Evolutionary conservation across 2,329 filamentous ascomycete genomes (phyloP).

Genomic region (Trichophaea hybrida): DNA sequence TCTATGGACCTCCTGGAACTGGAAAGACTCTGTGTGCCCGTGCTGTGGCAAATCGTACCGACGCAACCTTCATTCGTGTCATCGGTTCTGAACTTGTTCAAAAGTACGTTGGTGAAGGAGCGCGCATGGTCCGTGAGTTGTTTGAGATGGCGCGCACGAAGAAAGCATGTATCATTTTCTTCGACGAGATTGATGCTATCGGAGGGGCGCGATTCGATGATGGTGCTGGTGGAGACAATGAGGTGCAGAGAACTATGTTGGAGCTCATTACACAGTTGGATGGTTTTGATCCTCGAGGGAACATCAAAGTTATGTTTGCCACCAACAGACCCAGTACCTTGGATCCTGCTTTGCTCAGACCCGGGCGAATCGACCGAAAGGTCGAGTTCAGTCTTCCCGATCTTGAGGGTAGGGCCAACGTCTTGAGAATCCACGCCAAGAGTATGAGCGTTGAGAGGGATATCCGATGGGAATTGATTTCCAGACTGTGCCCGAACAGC

Average conservation of each 20-base stretch:
- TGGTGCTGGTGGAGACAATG: slow-evolving; percentile 90
- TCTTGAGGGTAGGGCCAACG: slow-evolving; percentile 92
- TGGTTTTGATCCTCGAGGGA: slow-evolving; percentile 88
- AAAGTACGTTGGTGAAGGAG: slow-evolving; percentile 97
- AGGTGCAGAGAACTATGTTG: slow-evolving; percentile 95
- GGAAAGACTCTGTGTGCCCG: slow-evolving; percentile 96
- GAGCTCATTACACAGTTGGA: slow-evolving; percentile 94
- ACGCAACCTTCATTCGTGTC: slow-evolving; percentile 96
- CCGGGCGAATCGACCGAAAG: slow-evolving; percentile 93
- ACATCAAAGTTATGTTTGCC: slow-evolving; percentile 99
- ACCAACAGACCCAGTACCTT: slow-evolving; percentile 92
- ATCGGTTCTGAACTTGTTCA: slow-evolving; percentile 96
- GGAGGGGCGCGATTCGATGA: slow-evolving; percentile 94
- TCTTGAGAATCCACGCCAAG: slow-evolving; percentile 96
- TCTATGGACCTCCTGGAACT: slow-evolving; percentile 95
- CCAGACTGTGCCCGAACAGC: slow-evolving; percentile 87
- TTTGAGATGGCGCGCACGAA: slow-evolving; percentile 99
- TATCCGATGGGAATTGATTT: slow-evolving; percentile 98
- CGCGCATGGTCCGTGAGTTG: slow-evolving; percentile 93
- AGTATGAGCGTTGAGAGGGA: slow-evolving; percentile 98
- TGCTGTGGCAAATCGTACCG: slow-evolving; percentile 93
- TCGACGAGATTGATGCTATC: slow-evolving; percentile 94
- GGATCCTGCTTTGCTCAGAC: slow-evolving; percentile 92
- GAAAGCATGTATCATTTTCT: slow-evolving; percentile 99
- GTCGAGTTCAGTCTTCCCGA: slow-evolving; percentile 97